Evolutionary conservation across 768 basidiomycete genomes (phyloP), one percentile per base, ranked within the genome.

Genomic region (Psilocybe cubensis): DNA sequence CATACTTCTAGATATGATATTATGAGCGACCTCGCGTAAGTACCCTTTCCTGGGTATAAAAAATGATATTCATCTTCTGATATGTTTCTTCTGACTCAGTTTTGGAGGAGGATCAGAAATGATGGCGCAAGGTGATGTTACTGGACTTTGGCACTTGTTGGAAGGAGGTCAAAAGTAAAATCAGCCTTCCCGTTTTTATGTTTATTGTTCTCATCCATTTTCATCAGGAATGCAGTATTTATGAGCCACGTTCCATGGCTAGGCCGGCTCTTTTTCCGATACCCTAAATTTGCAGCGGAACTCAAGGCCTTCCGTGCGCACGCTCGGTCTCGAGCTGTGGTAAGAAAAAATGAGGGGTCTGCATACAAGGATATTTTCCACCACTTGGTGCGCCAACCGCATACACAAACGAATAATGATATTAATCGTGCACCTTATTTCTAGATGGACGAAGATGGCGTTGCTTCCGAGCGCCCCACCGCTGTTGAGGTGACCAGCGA

Each of bases 391-490:
- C 20, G 69, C 40, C 18, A 8, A 11, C 6, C 18, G n/a, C 25
- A 10, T 27, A 8, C 18, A 33, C 18, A 7, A 14, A 11, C 56
- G 40, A 8, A n/a, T 28, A 24, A n/a, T 48, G 29, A 12, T 31
- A 47, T n/a, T 45, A 59, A 64, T 38, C 8, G 31, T 17, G 27
- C 40, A 11, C 44, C 59, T 9, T 48, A 21, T 4, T 17, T 11
- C 14, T 56, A 76, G 76, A 77, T 75, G 24, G 74, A 79, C 44
- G 78, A 79, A 63, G 79, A 75, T 33, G 76, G 73, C 14, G 48
- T 73, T 24, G 69, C 73, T 12, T 31, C 63, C 0, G 61, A 63
- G 4, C 69, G 73, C 11, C 76, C 73, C 0, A 68, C 72, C 4
- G 63, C 72, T 27, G 52, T 61, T 1, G 73, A 76, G 49, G 68